phyloP scores from a whole-genome alignment of 306 rosid species.

The Ochetophila trinervis region DNA sequence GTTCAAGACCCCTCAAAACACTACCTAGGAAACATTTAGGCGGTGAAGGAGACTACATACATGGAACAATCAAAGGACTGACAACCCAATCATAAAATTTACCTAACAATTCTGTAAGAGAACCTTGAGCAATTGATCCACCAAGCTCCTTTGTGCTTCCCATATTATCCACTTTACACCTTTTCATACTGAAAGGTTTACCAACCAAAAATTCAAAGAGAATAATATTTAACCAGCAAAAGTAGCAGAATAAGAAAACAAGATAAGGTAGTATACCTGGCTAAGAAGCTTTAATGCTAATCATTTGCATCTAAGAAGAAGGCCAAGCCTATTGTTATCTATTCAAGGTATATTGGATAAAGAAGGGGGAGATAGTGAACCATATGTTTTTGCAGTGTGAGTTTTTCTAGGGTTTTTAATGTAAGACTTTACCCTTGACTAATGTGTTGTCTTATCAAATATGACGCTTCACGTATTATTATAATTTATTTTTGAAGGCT shows the following conservation, averaged over 20 bases:
- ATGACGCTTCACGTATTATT: too few relatives aligned
- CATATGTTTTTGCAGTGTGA: too few relatives aligned
- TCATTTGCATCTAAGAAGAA: background rate
- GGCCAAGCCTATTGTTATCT: background rate
- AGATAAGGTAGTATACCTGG: background rate
- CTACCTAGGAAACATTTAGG: background rate
- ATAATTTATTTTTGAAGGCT: too few relatives aligned
- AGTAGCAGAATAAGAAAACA: background rate
- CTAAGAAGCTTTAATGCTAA: background rate
- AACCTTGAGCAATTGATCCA: background rate
- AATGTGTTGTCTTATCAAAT: too few relatives aligned
- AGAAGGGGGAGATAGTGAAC: too few relatives aligned
- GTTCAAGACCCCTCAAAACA: background rate
- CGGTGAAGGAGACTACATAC: background rate
- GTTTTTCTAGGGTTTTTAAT: too few relatives aligned
- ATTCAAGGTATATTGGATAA: too few relatives aligned
- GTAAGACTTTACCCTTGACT: too few relatives aligned
- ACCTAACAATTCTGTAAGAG: background rate
- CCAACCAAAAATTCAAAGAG: background rate
- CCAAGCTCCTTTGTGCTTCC: background rate
- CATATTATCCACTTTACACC: slow-evolving; percentile 12
- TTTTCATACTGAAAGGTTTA: slow-evolving; percentile 8
- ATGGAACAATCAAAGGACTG: background rate
- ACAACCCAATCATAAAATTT: background rate
- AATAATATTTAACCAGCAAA: background rate